Evolutionary conservation across 495 filamentous ascomycete genomes (phyloP), one percentile per base, ranked within the genome.

Genomic region (Entonaema liquescens): DNA sequence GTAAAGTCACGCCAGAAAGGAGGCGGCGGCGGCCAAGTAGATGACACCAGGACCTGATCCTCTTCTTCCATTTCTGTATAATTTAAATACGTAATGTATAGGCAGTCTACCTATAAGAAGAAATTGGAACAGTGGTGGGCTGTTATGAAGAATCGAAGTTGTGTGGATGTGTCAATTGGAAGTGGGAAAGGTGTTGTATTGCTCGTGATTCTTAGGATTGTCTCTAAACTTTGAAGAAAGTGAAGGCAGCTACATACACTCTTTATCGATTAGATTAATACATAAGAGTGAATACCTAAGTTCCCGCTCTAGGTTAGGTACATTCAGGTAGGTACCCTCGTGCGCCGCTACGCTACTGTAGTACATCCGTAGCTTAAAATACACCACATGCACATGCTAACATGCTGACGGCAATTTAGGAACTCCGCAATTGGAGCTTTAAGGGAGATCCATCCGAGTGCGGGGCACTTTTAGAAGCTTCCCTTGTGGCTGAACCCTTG

Each of bases 1-100:
- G 93, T 97, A 81, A 98, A 98, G 77, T 89, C 84, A 68, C 92
- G 91, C 88, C 93, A 98, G 83, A 97, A 94, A 3, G 91, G 89
- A 21, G 95, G 95, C 3, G 95, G 95, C 15, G 91, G 85, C 17
- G 95, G 95, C 79, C 93, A 84, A 23, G 81, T 79, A 8, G 80
- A 73, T n/a, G 56, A 76, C 9, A 78, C 75, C 38, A 76, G 75
- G 9, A 68, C 56, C 29, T 71, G 70, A 19, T 47, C 42, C 28
- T 79, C 71, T 49, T 83, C 80, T 33, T 85, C 79, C 82, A 84
- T 84, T 21, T 42, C 67, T 31, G 47, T 29, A 1, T 19, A 23
- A 3, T 21, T 31, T 9, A 5, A 33, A 9, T 7, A 33, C 29
- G 3, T 21, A 11, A 13, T 58, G n/a, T 23, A 28, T 25, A 9